Evolutionary conservation across 495 filamentous ascomycete genomes (phyloP).

Genomic region (Xylaria bambusicola): DNA sequence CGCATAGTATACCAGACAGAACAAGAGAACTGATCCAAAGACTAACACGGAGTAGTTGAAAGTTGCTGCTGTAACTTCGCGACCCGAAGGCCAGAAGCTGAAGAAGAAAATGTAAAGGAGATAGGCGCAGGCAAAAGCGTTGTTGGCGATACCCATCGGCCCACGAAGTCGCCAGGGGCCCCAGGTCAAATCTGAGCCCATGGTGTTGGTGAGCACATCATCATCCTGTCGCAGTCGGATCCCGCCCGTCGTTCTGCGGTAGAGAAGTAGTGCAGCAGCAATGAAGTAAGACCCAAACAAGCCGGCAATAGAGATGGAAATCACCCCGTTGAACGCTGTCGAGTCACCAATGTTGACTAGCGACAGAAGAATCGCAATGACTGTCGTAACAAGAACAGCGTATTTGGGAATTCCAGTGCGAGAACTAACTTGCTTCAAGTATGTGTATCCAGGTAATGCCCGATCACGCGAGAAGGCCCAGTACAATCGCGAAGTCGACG

Average conservation of each 20-base stretch:
- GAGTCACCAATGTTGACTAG: conserved; percentile 53
- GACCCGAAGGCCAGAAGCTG: conserved; percentile 44
- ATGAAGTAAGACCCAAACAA: conserved; percentile 48
- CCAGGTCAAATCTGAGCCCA: conserved; percentile 35
- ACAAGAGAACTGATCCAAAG: conserved; percentile 34
- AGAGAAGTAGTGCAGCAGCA: conserved; percentile 41
- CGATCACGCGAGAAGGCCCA: conserved; percentile 58
- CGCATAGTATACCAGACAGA: conserved; percentile 40
- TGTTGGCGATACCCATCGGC: conserved; percentile 40
- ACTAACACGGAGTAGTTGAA: conserved; percentile 50
- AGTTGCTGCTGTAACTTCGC: conserved; percentile 33
- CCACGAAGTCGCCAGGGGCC: conserved; percentile 47
- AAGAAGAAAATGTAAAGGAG: conserved; percentile 45
- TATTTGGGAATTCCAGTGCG: conserved; percentile 35
- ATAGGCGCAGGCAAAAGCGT: conserved; percentile 40
- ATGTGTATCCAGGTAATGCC: conserved; percentile 37
- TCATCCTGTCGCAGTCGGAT: conserved; percentile 16
- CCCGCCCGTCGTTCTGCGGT: conserved; percentile 31
- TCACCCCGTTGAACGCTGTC: conserved; percentile 51
- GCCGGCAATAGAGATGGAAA: conserved; percentile 45
- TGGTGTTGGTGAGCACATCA: conserved; percentile 14
- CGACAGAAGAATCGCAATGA: conserved; percentile 44
- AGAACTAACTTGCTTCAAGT: conserved; percentile 14
- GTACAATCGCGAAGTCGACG: conserved; percentile 52
- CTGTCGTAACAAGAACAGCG: conserved; percentile 38